These are phyloP conservation scores for Eutrema heterophyllum DNA, from an alignment of 345 rosid genomes.

Conservation along the genomic window DNA sequence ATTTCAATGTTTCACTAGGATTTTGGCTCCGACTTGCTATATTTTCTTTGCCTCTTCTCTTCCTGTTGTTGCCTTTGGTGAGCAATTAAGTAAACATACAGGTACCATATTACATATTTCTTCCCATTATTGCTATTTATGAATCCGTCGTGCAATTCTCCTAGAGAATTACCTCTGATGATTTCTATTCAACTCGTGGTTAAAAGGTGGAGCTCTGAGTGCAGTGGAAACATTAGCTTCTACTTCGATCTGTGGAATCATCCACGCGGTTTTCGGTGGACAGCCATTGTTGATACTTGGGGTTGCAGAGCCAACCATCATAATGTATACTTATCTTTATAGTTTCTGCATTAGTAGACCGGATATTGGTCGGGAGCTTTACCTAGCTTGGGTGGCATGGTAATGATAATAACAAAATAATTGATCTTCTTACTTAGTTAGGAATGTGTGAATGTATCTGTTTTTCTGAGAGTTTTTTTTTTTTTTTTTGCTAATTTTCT, in stretches of 20 bases:
- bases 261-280: slow-evolving; percentile 78
- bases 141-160: background rate
- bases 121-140: background rate
- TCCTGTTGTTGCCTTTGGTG: slow-evolving; percentile 88
- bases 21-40: slow-evolving; percentile 66
- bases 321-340: slow-evolving; percentile 83
- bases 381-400: slow-evolving; percentile 82
- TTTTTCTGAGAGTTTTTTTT: background rate
- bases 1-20: slow-evolving; percentile 33
- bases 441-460: background rate
- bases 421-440: background rate
- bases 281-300: slow-evolving; percentile 83
- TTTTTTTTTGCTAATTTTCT: background rate
- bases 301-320: slow-evolving; percentile 86
- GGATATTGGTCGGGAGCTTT: slow-evolving; percentile 53
- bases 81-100: slow-evolving; percentile 76
- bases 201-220: slow-evolving; percentile 60
- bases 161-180: background rate
- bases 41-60: slow-evolving; percentile 88
- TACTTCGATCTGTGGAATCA: slow-evolving; percentile 72
- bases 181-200: background rate
- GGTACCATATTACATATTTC: slow-evolving; percentile 28
- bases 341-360: slow-evolving; percentile 54
- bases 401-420: slow-evolving; percentile 9
- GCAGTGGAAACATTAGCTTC: slow-evolving; percentile 78